Evolutionary conservation across 108 stramenopile genomes (phyloP).

Genomic region (Aurantiochytrium sp.): DNA sequence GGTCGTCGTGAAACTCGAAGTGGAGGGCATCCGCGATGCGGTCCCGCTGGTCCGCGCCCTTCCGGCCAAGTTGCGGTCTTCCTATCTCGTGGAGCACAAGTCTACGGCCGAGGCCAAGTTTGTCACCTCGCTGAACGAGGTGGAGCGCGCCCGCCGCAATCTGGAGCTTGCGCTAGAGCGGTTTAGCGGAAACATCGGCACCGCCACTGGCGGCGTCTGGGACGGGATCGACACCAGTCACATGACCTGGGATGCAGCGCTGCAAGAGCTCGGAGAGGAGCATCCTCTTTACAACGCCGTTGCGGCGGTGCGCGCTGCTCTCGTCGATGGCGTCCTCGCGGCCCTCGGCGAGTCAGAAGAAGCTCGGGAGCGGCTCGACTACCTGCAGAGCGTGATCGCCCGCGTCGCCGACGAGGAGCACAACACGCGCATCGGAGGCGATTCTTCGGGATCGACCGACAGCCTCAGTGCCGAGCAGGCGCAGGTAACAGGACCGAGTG

Average conservation of each 20-base stretch:
- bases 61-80: neutral
- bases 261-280: neutral
- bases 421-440: neutral
- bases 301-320: neutral
- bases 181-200: neutral
- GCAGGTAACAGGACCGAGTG: neutral
- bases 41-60: neutral
- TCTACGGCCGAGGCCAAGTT: neutral
- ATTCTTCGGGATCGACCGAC: neutral
- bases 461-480: neutral
- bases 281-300: neutral
- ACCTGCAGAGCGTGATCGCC: neutral
- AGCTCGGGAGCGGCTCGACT: neutral
- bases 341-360: neutral
- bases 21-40: neutral
- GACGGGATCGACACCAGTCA: neutral
- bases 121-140: neutral
- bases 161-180: constrained; percentile 20
- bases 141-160: neutral
- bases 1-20: neutral
- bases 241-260: neutral
- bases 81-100: neutral
- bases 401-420: neutral
- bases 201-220: neutral
- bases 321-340: neutral